Conservation (phyloP, 768 basidiomycete genomes). For the Pleurotus giganteus region DNA sequence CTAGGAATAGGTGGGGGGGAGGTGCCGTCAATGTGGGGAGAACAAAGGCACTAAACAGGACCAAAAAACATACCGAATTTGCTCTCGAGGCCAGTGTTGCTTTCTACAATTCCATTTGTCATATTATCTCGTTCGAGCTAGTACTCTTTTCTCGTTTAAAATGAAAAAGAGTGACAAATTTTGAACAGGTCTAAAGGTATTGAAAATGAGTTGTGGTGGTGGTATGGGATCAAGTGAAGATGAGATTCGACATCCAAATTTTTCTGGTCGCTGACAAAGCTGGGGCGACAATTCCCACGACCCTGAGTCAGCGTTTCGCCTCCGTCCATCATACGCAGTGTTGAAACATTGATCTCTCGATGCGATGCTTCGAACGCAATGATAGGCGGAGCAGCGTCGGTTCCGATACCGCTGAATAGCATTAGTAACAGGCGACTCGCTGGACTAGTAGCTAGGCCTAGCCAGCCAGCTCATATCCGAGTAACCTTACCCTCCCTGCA, state of each 20-base stretch:
- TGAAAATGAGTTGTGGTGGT: conserved; percentile 14
- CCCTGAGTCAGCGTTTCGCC: conserved; percentile 14
- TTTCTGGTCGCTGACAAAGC: conserved; percentile 9
- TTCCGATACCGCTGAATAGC: too few relatives aligned
- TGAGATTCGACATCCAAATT: conserved; percentile 22
- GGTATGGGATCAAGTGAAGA: conserved; percentile 31
- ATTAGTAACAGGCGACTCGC: too few relatives aligned
- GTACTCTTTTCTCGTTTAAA: conserved; percentile 9
- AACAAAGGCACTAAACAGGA: conserved; percentile 10
- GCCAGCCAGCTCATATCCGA: too few relatives aligned
- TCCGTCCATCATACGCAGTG: too few relatives aligned
- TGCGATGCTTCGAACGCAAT: too few relatives aligned
- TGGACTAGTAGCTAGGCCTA: too few relatives aligned
- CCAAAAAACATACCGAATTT: conserved; percentile 57
- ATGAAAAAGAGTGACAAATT: conserved; percentile 14
- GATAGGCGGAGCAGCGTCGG: too few relatives aligned
- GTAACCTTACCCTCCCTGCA: too few relatives aligned
- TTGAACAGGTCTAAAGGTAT: conserved; percentile 3
- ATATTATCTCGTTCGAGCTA: conserved; percentile 48
- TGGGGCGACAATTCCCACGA: conserved; percentile 17
- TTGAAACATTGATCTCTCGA: too few relatives aligned
- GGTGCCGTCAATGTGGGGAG: conserved; percentile 8
- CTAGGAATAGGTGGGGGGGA: too few relatives aligned
- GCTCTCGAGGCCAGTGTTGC: conserved; percentile 66
- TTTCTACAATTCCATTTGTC: conserved; percentile 92